Evolutionary conservation across 306 rosid genomes (phyloP).

Genomic region (Rosa rugosa): DNA sequence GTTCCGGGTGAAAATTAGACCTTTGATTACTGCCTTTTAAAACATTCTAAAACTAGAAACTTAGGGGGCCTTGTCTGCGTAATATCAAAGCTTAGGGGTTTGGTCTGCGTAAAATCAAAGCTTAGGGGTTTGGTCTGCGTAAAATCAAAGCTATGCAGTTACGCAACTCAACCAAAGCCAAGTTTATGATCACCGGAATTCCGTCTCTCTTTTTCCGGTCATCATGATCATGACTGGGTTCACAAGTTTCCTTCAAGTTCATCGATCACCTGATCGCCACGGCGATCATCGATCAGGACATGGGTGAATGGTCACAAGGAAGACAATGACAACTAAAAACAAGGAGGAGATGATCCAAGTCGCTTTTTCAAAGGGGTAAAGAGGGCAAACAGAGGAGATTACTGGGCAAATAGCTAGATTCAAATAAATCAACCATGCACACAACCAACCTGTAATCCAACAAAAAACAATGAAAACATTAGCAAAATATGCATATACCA

Average conservation of each 20-base stretch:
- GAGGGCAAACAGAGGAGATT: neutral
- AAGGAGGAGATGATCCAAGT: neutral
- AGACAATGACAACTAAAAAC: neutral
- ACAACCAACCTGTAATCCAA: slow-evolving; percentile 1
- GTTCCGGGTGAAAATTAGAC: too few relatives aligned
- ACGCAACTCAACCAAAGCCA: neutral
- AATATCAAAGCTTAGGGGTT: neutral
- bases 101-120: neutral
- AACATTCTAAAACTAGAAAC: too few relatives aligned
- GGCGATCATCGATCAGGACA: neutral
- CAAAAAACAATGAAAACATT: neutral
- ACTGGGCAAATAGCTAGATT: neutral
- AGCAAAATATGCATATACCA: neutral
- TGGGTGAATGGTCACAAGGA: neutral
- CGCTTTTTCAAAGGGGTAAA: neutral
- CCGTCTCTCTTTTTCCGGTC: neutral
- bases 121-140: neutral
- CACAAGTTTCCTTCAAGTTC: neutral
- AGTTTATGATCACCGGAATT: neutral
- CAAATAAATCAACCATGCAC: neutral
- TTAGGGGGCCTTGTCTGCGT: neutral
- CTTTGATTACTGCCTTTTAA: too few relatives aligned
- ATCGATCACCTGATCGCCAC: neutral
- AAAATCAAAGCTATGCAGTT: neutral
- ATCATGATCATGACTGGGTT: neutral